These are phyloP conservation scores for Arachnomyces sp. DNA, from an alignment of 2,329 filamentous ascomycete species.

Conservation along the genomic window DNA sequence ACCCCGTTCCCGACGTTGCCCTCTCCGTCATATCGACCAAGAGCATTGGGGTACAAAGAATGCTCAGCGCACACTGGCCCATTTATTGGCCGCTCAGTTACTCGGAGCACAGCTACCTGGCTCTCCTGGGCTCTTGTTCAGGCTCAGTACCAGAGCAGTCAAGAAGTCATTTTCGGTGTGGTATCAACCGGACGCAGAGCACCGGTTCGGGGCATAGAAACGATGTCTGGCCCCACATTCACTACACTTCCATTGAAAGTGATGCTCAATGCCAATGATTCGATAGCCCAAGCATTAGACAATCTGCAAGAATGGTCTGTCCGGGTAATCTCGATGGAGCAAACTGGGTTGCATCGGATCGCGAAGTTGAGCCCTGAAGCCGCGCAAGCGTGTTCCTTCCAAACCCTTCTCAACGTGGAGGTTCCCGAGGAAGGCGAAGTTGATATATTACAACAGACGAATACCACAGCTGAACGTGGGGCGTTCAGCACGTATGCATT, in stretches of 20 bases:
- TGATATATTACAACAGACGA: no score
- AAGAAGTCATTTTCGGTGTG: conserved; percentile 35
- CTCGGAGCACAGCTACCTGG: conserved; percentile 27
- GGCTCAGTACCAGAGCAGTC: conserved; percentile 24
- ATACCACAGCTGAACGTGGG: not conserved
- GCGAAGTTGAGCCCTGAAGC: conserved; percentile 42
- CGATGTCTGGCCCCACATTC: conserved; percentile 35
- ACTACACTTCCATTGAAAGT: conserved; percentile 33
- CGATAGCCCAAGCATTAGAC: conserved; percentile 42
- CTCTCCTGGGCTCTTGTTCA: conserved; percentile 34
- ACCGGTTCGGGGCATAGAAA: conserved; percentile 27
- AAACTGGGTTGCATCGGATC: conserved; percentile 41
- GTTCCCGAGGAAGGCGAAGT: no score
- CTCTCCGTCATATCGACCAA: conserved; percentile 1
- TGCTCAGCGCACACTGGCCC: not conserved
- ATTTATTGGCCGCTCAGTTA: conserved; percentile 8
- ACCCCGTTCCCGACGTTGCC: conserved; percentile 12
- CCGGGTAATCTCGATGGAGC: conserved; percentile 51
- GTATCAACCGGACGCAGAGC: conserved; percentile 34
- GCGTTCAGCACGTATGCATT: conserved; percentile 28
- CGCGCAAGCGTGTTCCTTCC: conserved; percentile 30
- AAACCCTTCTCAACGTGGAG: conserved; percentile 31
- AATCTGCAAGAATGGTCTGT: conserved; percentile 46
- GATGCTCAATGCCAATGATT: conserved; percentile 23
- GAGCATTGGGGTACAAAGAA: conserved; percentile 6